Evolutionary conservation across 306 rosid species (phyloP).

Genomic region (Sindora glabra): DNA sequence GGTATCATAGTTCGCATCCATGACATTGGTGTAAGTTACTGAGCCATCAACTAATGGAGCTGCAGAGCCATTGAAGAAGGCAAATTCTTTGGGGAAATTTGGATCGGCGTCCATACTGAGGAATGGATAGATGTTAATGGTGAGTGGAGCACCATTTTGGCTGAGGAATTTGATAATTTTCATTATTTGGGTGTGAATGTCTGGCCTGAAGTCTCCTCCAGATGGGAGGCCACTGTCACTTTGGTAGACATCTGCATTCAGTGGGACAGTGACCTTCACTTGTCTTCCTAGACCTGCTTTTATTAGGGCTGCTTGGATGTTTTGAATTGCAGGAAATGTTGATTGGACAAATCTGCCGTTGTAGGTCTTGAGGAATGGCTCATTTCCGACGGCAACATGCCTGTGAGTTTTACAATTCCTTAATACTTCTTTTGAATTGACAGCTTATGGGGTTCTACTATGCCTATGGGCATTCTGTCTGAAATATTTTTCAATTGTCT

Average conservation of each 20-base stretch:
- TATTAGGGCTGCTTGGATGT: conserved; percentile 84
- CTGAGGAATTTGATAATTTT: conserved; percentile 64
- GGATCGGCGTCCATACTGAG: conserved; percentile 94
- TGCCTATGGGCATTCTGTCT: too few relatives aligned
- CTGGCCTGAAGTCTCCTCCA: conserved; percentile 72
- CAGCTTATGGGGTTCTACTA: too few relatives aligned
- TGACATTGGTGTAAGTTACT: conserved; percentile 66
- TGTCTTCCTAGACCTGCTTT: conserved; percentile 83
- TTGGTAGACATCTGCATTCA: conserved; percentile 90
- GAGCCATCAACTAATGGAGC: conserved; percentile 80
- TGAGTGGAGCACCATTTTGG: conserved; percentile 49
- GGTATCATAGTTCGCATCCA: conserved; percentile 92
- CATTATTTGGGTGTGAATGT: conserved; percentile 54
- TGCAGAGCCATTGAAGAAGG: conserved; percentile 69
- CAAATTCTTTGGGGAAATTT: conserved; percentile 80
- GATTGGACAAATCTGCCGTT: conserved; percentile 46
- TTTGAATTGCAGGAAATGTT: conserved; percentile 79
- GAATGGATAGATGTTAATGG: conserved; percentile 92
- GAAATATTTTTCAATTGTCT: too few relatives aligned
- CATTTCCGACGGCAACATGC: conserved; percentile 84
- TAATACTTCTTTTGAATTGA: neutral
- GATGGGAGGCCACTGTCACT: conserved; percentile 66
- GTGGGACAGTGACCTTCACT: conserved; percentile 78
- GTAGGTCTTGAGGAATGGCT: conserved; percentile 74
- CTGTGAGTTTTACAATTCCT: conserved; percentile 20